phyloP scores from a whole-genome alignment of 192 early-diverging fungal genomes.

The Umbelopsis sp. region DNA sequence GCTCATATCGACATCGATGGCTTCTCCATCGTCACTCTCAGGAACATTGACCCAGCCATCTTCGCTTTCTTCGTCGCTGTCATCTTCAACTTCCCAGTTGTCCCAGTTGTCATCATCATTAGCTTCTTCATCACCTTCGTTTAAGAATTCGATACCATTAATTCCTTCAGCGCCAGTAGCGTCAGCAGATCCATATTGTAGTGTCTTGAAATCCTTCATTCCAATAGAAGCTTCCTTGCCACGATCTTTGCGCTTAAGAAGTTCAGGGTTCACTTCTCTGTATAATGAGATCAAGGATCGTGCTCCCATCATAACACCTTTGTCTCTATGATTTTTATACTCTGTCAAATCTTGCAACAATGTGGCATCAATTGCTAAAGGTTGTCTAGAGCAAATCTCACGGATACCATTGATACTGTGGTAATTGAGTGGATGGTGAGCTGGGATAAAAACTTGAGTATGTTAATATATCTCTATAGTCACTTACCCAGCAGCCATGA shows the following conservation, averaged over 20 bases:
- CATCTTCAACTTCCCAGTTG: slow-evolving; percentile 34
- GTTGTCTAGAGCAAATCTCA: slow-evolving; percentile 85
- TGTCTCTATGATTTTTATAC: slow-evolving; percentile 92
- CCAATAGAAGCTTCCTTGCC: slow-evolving; percentile 81
- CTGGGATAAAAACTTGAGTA: too few species aligned
- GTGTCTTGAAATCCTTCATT: slow-evolving; percentile 43
- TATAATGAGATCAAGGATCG: slow-evolving; percentile 90
- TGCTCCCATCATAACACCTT: slow-evolving; percentile 93
- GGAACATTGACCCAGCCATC: slow-evolving; percentile 39
- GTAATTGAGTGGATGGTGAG: too few species aligned
- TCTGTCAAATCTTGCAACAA: slow-evolving; percentile 88
- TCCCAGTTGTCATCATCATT: slow-evolving; percentile 43
- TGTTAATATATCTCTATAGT: too few species aligned
- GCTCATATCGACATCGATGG: slow-evolving; percentile 43
- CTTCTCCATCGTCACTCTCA: slow-evolving; percentile 33
- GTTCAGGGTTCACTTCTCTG: slow-evolving; percentile 93
- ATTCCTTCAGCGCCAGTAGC: slow-evolving; percentile 61
- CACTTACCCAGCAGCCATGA: slow-evolving; percentile 84
- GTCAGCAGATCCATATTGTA: slow-evolving; percentile 73
- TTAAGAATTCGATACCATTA: slow-evolving; percentile 80
- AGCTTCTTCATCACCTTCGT: slow-evolving; percentile 50
- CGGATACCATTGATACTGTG: slow-evolving; percentile 77
- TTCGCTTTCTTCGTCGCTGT: slow-evolving; percentile 42
- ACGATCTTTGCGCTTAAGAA: slow-evolving; percentile 91
- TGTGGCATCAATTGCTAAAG: slow-evolving; percentile 85